Evolutionary conservation across 371 early-diverging fungal species (phyloP), one percentile per base, ranked within the genome.

Genomic region (Cokeromyces recurvatus): DNA sequence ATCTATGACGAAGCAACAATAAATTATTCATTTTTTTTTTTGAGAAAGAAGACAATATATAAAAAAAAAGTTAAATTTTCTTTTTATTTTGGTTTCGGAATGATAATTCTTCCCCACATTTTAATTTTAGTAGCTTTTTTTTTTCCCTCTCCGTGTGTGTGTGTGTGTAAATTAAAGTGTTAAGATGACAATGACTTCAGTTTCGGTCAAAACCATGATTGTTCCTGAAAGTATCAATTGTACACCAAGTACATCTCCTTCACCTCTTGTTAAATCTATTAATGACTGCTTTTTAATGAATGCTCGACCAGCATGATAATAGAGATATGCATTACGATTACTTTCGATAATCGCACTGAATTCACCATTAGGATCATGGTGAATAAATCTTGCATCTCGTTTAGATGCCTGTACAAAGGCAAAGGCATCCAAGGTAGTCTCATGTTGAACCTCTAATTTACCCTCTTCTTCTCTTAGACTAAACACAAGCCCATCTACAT

Each of bases 401-500:
- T 55, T 55, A 7, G 56, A 55, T 3, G 56, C 56, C 8, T 50
- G 88, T 1, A 92, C 85, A 57, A 85, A 92, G 0, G 82, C 86
- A 44, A 92, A 66, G 0, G 91, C 91, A 41, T 82, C 71, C 50
- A 89, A 82, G 1, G 88, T 78, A 24, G 73, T 68, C 10, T 48
- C 48, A 52, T 90, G 93, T 15, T 57, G 31, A 4, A 61, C 32
- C 35, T 61, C 34, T 16, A 56, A 14, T 0, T 3, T 37, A 11
- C 12, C 32, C 15, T 19, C 49, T 31, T 38, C 41, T 45, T 66
- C 66, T 0, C 56, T 51, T 12, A 82, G 42, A 6, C 53, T 27
- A 37, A 78, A 90, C 1, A 87, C 77, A 0, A 84, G 51, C 3
- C 83, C 89, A 58, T 91, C 91, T 1, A 92, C 86, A 58, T 90